These are phyloP conservation scores for Sicyos edulis DNA, from an alignment of 306 rosid genomes.

Conservation along the genomic window DNA sequence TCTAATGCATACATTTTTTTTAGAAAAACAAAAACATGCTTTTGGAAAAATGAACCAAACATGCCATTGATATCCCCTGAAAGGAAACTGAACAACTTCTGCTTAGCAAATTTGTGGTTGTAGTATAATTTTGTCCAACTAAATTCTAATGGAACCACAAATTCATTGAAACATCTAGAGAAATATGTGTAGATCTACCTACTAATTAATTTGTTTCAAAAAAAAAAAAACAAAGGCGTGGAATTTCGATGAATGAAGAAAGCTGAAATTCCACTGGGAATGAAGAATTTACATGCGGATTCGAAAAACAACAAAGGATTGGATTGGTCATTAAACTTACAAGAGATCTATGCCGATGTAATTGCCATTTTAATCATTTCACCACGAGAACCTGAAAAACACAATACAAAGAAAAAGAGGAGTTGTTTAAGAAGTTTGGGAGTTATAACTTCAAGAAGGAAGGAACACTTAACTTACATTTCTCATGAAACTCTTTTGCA, in stretches of 20 bases:
- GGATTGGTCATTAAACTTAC: slow-evolving; percentile 25
- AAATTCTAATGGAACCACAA: slow-evolving; percentile 4
- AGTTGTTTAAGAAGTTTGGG: not conserved
- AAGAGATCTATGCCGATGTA: slow-evolving; percentile 32
- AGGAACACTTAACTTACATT: slow-evolving; percentile 36
- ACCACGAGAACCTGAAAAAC: slow-evolving; percentile 57
- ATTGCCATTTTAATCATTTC: slow-evolving; percentile 25
- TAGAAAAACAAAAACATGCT: too few species aligned
- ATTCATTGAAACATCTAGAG: not conserved
- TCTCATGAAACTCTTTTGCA: slow-evolving; percentile 46
- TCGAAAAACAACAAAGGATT: slow-evolving; percentile 21
- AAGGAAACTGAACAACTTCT: not conserved
- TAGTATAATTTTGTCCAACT: not conserved
- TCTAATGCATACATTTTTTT: too few species aligned
- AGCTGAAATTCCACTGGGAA: slow-evolving; percentile 23
- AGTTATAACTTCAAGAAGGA: not conserved
- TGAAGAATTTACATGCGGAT: slow-evolving; percentile 35
- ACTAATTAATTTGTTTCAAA: not conserved
- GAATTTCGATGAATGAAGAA: not conserved
- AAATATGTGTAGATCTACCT: slow-evolving; percentile 3
- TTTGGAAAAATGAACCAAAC: too few species aligned
- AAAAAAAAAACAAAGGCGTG: not conserved
- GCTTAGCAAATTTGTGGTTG: not conserved
- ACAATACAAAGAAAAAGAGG: slow-evolving; percentile 18
- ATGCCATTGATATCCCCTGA: too few species aligned